Evolutionary conservation across 495 filamentous ascomycete species (phyloP), one percentile per base, ranked within the genome.

Genomic region (Letharia lupina): DNA sequence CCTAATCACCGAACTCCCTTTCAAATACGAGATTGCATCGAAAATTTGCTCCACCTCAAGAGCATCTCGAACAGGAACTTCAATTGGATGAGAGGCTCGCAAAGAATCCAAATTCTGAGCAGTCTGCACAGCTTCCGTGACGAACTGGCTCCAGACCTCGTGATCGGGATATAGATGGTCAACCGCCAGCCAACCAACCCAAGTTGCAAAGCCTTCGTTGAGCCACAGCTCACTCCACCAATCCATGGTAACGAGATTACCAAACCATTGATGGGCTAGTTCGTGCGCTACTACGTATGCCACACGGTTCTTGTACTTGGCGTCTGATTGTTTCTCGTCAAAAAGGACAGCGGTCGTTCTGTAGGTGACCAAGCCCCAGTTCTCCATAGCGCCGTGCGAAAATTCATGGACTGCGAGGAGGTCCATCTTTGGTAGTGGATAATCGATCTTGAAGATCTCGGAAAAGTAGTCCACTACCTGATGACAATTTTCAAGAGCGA

Each of bases 231-330:
- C 94, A 73, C 89, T 92, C 94, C 94, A 97, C 84, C 85, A 89
- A 69, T 87, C 84, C 79, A 84, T 82, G 3, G 82, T 84, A 23
- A 97, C 94, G 23, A 97, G 84, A 73, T 98, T 96, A 41, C 94
- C 94, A 72, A 97, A 98, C 94, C 94, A 98, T 78, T 98, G 94
- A 75, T 98, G 94, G 40, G 94, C 94, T 57, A 98, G 79, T 73
- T 98, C 78, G 75, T 96, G 92, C 9, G 91, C 90, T 28, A 97
- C 91, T 41, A 97, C 92, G 69, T 98, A 96, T 28, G 93, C 93
- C 62, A 98, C 89, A 45, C 91, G 81, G 73, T 95, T 95, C 73
- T 89, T 92, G 75, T 91, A 96, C 33, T 86, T 83, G 44, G 89
- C 85, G 74, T 95, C 93, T 1, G 91, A 96, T 61, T 87, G 88